Conservation (phyloP, 148 eudicot genomes). For the Heliamphora exappendiculata region DNA sequence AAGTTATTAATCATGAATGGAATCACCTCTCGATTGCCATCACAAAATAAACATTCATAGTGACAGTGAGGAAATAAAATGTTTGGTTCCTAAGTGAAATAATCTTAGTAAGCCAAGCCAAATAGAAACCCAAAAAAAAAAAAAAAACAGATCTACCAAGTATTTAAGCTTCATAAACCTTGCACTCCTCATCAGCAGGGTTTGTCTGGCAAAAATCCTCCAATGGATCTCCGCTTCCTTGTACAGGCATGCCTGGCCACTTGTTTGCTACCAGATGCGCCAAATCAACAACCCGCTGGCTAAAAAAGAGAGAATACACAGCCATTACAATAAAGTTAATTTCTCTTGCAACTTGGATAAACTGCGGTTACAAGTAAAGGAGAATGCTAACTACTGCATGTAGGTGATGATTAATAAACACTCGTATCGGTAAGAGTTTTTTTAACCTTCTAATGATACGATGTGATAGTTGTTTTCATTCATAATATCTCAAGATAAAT, state of each 20-base stretch:
- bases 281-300: slow-evolving; percentile 98
- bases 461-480: too few relatives aligned
- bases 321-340: background rate
- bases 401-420: too few relatives aligned
- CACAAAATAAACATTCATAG: background rate
- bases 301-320: slow-evolving; percentile 14
- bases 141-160: background rate
- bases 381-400: too few relatives aligned
- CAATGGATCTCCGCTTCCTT: slow-evolving; percentile 82
- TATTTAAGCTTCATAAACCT: slow-evolving; percentile 61
- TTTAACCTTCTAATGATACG: too few relatives aligned
- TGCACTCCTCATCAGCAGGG: slow-evolving; percentile 97
- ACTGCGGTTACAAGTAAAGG: too few relatives aligned
- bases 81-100: background rate
- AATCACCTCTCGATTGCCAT: background rate
- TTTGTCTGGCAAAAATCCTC: slow-evolving; percentile 85
- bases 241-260: slow-evolving; percentile 65
- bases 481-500: too few relatives aligned
- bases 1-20: background rate
- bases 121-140: background rate
- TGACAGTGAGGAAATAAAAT: background rate
- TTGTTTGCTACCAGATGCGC: slow-evolving; percentile 83
- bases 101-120: background rate
- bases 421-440: too few relatives aligned
- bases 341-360: too few relatives aligned